phyloP scores from a whole-genome alignment of 2,329 filamentous ascomycete species.

The Aureobasidium musti region DNA sequence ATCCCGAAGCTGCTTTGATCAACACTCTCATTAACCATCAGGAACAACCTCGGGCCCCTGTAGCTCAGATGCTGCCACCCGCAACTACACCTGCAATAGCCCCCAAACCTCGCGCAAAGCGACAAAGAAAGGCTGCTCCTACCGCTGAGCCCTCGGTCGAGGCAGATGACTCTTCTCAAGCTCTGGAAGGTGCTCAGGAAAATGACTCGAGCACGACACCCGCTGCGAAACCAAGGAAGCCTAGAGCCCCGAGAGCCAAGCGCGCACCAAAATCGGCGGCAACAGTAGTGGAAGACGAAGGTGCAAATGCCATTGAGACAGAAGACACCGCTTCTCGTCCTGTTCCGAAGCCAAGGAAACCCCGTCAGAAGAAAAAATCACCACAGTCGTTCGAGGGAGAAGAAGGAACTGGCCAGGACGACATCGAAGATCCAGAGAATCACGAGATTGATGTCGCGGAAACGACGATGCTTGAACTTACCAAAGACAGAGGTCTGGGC shows the following conservation, averaged over 20 bases:
- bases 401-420: conserved; percentile 32
- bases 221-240: conserved; percentile 24
- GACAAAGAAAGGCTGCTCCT: conserved; percentile 24
- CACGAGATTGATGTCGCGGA: conserved; percentile 62
- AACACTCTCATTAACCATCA: conserved; percentile 16
- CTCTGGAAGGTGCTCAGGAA: background rate
- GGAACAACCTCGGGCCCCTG: conserved; percentile 16
- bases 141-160: conserved; percentile 1
- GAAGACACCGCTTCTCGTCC: conserved; percentile 3
- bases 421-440: conserved; percentile 39
- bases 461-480: conserved; percentile 72
- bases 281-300: conserved; percentile 22
- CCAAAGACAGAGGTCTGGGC: conserved; percentile 60
- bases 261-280: conserved; percentile 20
- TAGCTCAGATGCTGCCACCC: conserved; percentile 26
- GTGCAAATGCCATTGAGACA: conserved; percentile 5
- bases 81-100: background rate
- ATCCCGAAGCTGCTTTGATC: conserved; percentile 21
- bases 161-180: conserved; percentile 7
- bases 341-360: conserved; percentile 15
- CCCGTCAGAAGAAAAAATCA: conserved; percentile 30
- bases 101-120: conserved; percentile 23
- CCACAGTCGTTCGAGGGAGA: conserved; percentile 27
- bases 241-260: conserved; percentile 14
- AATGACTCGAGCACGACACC: background rate